Percentiles rank a stretch among this genome's conserved stretches.
These are phyloP conservation scores for Chrysanthemum lavandulifolium DNA, from an alignment of 129 eudicot genomes.

Conservation along the genomic window DNA sequence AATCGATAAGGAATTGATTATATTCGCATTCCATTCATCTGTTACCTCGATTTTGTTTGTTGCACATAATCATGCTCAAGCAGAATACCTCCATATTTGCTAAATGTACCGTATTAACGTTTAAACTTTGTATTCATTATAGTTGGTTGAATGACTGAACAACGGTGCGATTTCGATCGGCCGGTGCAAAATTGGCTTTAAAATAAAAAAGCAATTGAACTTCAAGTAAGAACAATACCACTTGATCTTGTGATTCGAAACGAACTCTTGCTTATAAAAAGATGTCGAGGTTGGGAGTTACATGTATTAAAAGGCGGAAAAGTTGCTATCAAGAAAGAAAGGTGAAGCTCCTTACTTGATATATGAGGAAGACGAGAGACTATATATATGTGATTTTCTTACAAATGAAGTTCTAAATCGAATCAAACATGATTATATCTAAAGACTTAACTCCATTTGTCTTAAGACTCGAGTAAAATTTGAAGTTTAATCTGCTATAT, in stretches of 20 bases:
- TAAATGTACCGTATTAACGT: neutral
- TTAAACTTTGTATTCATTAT: slow-evolving; percentile 15
- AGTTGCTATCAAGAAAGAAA: slow-evolving; percentile 77
- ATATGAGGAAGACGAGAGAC: slow-evolving; percentile 97
- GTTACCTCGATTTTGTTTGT: too few species aligned
- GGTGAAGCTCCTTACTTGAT: slow-evolving; percentile 88
- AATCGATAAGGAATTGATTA: too few species aligned
- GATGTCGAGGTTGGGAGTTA: slow-evolving; percentile 98
- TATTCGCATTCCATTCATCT: too few species aligned
- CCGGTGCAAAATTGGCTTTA: slow-evolving; percentile 95
- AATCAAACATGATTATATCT: too few species aligned
- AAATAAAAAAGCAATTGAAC: slow-evolving; percentile 86
- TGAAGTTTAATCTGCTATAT: too few species aligned
- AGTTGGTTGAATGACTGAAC: slow-evolving; percentile 95
- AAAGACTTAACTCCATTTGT: too few species aligned
- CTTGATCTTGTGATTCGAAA: slow-evolving; percentile 69
- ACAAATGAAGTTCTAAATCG: too few species aligned
- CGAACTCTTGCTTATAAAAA: slow-evolving; percentile 64
- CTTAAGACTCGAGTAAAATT: too few species aligned
- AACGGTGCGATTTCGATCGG: slow-evolving; percentile 93
- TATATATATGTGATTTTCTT: neutral
- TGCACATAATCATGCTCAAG: too few species aligned
- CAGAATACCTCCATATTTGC: too few species aligned
- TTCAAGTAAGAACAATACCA: slow-evolving; percentile 75
- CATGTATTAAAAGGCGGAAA: slow-evolving; percentile 88